These are phyloP conservation scores for Schwanniomyces vanrijiae DNA, from an alignment of 805 yeast species.

Conservation along the genomic window DNA sequence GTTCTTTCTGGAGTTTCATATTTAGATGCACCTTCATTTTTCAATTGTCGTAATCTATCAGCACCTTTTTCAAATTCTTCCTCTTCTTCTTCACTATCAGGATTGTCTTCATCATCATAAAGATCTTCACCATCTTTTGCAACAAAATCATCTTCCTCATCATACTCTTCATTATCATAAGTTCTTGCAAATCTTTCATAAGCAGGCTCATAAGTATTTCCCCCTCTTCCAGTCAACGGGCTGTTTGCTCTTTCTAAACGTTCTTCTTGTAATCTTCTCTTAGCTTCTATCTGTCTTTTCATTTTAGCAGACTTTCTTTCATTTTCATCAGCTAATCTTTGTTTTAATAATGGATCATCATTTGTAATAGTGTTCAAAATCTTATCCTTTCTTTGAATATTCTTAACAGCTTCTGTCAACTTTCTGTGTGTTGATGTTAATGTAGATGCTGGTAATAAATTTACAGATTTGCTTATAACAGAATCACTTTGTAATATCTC, in stretches of 20 bases:
- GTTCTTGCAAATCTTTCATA: conserved; percentile 39
- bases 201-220: conserved; percentile 24
- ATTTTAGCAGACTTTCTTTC: conserved; percentile 57
- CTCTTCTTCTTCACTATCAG: conserved; percentile 46
- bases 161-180: conserved; percentile 35
- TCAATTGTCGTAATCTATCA: conserved; percentile 54
- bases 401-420: conserved; percentile 68
- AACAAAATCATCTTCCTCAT: conserved; percentile 43
- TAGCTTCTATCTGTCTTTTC: conserved; percentile 65
- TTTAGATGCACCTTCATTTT: conserved; percentile 54
- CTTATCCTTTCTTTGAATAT: conserved; percentile 46
- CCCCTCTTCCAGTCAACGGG: conserved; percentile 16
- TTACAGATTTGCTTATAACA: conserved; percentile 62
- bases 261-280: conserved; percentile 59
- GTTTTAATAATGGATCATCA: conserved; percentile 69
- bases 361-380: conserved; percentile 55
- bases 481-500: conserved; percentile 71
- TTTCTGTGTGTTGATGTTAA: conserved; percentile 77
- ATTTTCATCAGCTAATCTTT: conserved; percentile 64
- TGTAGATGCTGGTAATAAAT: conserved; percentile 89
- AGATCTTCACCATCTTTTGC: conserved; percentile 41
- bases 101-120: conserved; percentile 33
- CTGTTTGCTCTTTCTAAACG: conserved; percentile 49
- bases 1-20: conserved; percentile 33
- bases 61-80: conserved; percentile 55